Evolutionary conservation across 257 asterid species (phyloP).

Genomic region (Plectranthus barbatus): DNA sequence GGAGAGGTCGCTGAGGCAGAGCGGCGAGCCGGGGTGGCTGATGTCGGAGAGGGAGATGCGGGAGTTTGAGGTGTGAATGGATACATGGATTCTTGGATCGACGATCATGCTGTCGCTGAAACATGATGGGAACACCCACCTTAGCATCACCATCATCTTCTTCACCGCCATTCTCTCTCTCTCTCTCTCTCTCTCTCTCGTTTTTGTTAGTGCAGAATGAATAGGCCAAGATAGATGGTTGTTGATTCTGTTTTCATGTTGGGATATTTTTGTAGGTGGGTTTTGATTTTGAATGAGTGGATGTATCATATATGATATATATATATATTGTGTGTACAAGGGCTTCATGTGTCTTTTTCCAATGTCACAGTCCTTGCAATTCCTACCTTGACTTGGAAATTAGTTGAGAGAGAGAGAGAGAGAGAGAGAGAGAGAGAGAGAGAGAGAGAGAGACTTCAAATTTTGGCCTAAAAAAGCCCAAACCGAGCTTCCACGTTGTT

Average conservation of each 20-base stretch:
- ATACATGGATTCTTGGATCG: constrained; percentile 12
- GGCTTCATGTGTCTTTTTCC: constrained; percentile 3
- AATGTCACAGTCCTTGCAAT: background rate
- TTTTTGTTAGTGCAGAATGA: background rate
- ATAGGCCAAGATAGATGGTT: background rate
- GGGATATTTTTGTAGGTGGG: background rate
- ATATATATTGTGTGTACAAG: background rate
- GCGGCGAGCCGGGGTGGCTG: constrained; percentile 51
- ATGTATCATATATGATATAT: too few species aligned
- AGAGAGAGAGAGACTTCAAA: constrained; percentile 1
- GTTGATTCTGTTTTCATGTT: background rate
- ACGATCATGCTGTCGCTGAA: background rate
- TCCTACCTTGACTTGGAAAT: constrained; percentile 21
- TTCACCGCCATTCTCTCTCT: constrained; percentile 14
- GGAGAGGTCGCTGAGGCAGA: constrained; percentile 42
- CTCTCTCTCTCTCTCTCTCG: too few species aligned
- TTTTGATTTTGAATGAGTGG: background rate
- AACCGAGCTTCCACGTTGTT: constrained; percentile 20
- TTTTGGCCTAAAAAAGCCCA: constrained; percentile 3
- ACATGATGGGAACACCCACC: constrained; percentile 22
- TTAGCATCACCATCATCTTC: constrained; percentile 9
- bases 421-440: background rate
- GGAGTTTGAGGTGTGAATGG: constrained; percentile 18
- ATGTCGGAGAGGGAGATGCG: constrained; percentile 54
- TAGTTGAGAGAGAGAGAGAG: background rate